Evolutionary conservation across 768 basidiomycete species (phyloP), one percentile per base, ranked within the genome.

Genomic region (Termitomyces sp.): DNA sequence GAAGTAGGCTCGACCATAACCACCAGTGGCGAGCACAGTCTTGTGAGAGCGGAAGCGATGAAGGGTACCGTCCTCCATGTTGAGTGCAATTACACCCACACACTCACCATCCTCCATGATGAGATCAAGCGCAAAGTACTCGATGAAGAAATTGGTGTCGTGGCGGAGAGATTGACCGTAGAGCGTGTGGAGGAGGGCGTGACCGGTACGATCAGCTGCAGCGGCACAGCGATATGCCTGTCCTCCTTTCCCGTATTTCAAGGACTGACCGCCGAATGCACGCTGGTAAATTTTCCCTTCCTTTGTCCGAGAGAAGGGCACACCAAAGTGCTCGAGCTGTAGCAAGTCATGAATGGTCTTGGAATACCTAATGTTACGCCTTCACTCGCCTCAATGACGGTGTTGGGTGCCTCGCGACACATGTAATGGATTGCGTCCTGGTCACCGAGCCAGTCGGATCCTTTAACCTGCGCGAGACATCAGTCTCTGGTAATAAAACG

Each of bases 361-460:
- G 42, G 46, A 40, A 26, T 7, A 41, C 24, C 9, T 38, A 19
- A 50, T 15, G 17, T 28, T 2, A 9, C 47, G 11, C 14, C 24
- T 40, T 22, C 22, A 56, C 75, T 34, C 53, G 89, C 94, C 82
- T 98, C 95, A 49, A 95, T 84, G 60, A 98, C 95, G 34, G 90
- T 88, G 69, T 85, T 79, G 51, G 95, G 96, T 41, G 97, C 97
- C 72, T 99, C 97, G 37, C 93, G 80, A 71, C 93, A 97, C 97
- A 99, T 99, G 77, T 98, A 99, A 68, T 98, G 97, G 64, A 99
- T 98, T 47, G 97, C 97, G 66, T 99, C 97, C 74, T 95, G 94
- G 77, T 99, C 97, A 71, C 97, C 97, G 38, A 98, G 86, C 97
- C 97, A 99, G 75, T 99, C 97, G 51, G 94, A 97, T 59, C 97